These are phyloP conservation scores for Colletotrichum tropicicola DNA, from an alignment of 2,329 filamentous ascomycete genomes.

Conservation along the genomic window DNA sequence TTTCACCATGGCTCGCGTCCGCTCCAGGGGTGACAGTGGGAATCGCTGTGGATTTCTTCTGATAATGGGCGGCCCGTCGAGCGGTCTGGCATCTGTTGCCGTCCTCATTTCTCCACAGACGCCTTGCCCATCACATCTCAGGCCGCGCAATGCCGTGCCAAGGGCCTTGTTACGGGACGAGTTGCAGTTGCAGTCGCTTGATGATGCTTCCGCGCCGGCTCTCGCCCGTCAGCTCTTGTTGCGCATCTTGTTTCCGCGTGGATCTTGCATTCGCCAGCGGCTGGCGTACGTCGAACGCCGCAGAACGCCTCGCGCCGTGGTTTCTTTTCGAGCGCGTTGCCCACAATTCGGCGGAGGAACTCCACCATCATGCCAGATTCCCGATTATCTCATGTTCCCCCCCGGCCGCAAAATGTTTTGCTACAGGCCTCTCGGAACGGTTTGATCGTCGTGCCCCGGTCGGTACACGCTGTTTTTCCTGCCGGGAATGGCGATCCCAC, in stretches of 20 bases:
- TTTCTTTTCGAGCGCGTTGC: neutral
- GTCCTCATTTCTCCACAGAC: conserved; percentile 7
- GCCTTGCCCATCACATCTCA: neutral
- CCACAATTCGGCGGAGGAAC: neutral
- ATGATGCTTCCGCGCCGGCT: neutral
- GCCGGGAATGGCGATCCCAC: conserved; percentile 18
- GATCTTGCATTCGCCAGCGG: neutral
- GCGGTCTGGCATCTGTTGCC: conserved; percentile 10
- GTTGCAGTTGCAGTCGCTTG: conserved; percentile 19
- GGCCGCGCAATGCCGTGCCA: neutral
- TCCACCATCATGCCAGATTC: conserved; percentile 17
- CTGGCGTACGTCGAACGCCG: neutral
- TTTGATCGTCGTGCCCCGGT: conserved; percentile 26
- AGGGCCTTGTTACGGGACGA: neutral
- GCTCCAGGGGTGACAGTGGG: neutral
- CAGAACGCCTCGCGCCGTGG: neutral
- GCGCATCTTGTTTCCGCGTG: conserved; percentile 9
- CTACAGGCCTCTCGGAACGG: conserved; percentile 21
- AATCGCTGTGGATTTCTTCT: neutral
- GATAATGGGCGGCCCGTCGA: neutral
- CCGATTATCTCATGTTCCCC: neutral
- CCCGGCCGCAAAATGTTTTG: conserved; percentile 1
- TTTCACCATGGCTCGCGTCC: neutral
- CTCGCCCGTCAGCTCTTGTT: neutral
- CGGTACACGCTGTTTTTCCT: conserved; percentile 6